Base-by-base conservation (phyloP, 108 stramenopile species). In the Cyclotella atomus region DNA sequence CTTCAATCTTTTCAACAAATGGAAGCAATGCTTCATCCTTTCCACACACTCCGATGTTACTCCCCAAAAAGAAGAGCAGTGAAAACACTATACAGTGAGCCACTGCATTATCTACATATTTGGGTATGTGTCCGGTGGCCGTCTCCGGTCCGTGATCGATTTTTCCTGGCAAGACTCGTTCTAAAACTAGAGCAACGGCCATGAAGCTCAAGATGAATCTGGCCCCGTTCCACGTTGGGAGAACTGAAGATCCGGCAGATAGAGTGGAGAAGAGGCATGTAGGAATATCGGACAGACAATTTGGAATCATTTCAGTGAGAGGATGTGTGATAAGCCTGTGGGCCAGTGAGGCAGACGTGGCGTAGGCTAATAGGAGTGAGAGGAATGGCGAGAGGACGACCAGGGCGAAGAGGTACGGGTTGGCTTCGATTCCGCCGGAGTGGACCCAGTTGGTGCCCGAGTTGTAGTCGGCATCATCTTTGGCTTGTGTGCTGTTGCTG, bases 101-200 rank as follows among this genome's bases (percentile, higher is more conserved):
- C 46, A 89, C 75, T 23, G 76, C 88, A 63, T 89, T 89, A 71
- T 83, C 84, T 0, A 78, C 74, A 59, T 89, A 89, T 19, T 66
- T 65, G 1, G 88, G 88, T 27, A 89, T 62, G 63, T 89, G 82
- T 32, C 88, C 88, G 23, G 84, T 89, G 59, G 81, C 71, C 20
- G 88, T 88, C 43, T 84, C 83, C 24, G 83, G 80, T 14, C 76
- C 80, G 46, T 72, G 56, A 41, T 73, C 83, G 62, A 84, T 68
- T 59, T 79, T 91, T 36, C 95, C 97, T 16, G 97, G 97, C 34
- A 96, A 70, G 25, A 83, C 61, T 57, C 89, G 74, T 81, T 94
- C 91, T 70, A 97, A 76, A 2, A 85, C 47, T 19, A 96, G 57
- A 76, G 94, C 91, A 43, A 95, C 79, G 7, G 72, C 83, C 89